Conservation (phyloP, 257 asterid genomes). For the Nemophila menziesii region DNA sequence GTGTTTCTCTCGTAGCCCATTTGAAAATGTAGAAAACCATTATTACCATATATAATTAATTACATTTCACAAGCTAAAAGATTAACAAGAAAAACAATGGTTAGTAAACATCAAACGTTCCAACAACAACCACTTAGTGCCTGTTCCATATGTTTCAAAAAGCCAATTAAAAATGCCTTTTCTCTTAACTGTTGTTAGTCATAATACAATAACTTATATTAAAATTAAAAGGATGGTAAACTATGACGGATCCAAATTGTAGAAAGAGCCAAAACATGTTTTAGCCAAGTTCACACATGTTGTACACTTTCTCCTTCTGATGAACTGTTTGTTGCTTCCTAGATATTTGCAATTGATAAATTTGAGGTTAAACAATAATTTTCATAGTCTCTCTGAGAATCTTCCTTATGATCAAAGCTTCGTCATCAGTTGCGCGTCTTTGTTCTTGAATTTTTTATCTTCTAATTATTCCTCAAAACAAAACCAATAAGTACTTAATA, state of each 20-base stretch:
- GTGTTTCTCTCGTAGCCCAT: no score
- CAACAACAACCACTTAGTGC: not conserved
- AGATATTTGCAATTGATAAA: not conserved
- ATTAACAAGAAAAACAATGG: not conserved
- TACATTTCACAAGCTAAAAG: not conserved
- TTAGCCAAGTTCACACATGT: not conserved
- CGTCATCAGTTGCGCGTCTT: not conserved
- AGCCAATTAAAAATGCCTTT: conserved; percentile 1
- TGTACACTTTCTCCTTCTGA: conserved; percentile 1
- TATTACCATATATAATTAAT: no score
- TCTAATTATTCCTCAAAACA: not conserved
- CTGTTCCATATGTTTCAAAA: not conserved
- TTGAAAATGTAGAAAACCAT: no score
- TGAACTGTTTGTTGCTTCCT: no score
- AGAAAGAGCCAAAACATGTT: conserved; percentile 1
- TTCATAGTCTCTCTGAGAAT: not conserved
- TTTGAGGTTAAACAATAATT: not conserved
- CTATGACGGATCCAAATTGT: conserved; percentile 3
- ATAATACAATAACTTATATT: not conserved
- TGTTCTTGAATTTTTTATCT: not conserved
- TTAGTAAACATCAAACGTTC: not conserved
- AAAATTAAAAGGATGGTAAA: not conserved
- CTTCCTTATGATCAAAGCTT: not conserved
- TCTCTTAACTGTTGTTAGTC: conserved; percentile 10
- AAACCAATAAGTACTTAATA: not conserved